phyloP scores from a whole-genome alignment of 306 rosid species.

The Fragaria nilgerrensis region DNA sequence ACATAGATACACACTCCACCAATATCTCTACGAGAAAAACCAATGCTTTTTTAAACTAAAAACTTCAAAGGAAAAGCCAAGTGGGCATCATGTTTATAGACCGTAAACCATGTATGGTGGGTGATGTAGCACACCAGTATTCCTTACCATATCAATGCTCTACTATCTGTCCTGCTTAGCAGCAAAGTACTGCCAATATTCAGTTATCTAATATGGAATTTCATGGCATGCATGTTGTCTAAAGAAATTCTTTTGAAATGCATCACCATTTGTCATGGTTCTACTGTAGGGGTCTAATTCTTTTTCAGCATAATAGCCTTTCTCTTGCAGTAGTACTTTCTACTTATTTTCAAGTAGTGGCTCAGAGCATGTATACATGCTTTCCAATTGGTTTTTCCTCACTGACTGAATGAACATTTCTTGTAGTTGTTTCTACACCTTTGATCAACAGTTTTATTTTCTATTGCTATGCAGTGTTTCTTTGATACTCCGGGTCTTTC shows the following conservation, averaged over 20 bases:
- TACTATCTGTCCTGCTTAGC: neutral
- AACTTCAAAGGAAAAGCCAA: neutral
- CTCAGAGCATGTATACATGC: neutral
- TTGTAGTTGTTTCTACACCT: neutral
- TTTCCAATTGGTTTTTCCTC: neutral
- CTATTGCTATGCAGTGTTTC: conserved; percentile 65
- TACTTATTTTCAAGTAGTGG: neutral
- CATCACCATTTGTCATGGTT: neutral
- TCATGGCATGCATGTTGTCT: neutral
- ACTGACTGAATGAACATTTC: neutral
- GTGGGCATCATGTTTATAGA: neutral
- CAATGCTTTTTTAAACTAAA: neutral
- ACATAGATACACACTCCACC: neutral
- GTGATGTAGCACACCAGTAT: neutral
- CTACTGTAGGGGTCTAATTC: neutral
- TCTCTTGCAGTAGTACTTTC: neutral
- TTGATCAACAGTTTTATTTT: conserved; percentile 5
- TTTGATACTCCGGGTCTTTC: conserved; percentile 92
- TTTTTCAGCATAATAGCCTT: neutral
- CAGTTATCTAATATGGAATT: neutral
- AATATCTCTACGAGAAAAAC: neutral
- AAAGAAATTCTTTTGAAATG: neutral
- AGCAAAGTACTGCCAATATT: neutral
- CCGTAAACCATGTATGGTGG: neutral
- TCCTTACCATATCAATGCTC: neutral